A percentile compares a stretch with the other conserved stretches of the same genome.
These are phyloP conservation scores for Aspergillus sp. DNA, from an alignment of 2,329 filamentous ascomycete species.

Conservation along the genomic window DNA sequence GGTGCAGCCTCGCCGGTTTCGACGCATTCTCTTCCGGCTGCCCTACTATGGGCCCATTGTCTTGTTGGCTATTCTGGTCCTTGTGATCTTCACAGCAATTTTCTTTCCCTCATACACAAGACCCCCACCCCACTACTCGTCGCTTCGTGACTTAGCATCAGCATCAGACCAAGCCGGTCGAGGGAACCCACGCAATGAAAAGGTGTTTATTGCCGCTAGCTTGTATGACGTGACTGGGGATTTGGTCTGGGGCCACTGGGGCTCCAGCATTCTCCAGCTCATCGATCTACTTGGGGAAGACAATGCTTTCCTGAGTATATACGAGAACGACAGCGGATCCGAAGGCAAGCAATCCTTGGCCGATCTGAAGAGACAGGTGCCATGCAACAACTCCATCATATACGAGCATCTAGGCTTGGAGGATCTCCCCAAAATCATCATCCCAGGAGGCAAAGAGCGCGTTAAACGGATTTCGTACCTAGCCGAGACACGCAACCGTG, in stretches of 20 bases:
- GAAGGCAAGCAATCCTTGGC: slow-evolving; percentile 56
- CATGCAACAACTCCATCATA: slow-evolving; percentile 56
- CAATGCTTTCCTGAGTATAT: slow-evolving; percentile 71
- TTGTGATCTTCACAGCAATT: slow-evolving; percentile 43
- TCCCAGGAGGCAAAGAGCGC: slow-evolving; percentile 63
- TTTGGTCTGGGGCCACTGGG: slow-evolving; percentile 65
- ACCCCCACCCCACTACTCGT: slow-evolving; percentile 53
- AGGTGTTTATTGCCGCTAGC: slow-evolving; percentile 72
- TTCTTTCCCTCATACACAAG: slow-evolving; percentile 58
- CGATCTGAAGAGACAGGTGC: slow-evolving; percentile 51
- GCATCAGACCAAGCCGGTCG: slow-evolving; percentile 37
- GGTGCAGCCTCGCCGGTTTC: neutral
- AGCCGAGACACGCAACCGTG: slow-evolving; percentile 70
- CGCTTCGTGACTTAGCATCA: slow-evolving; percentile 29
- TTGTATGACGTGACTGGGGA: slow-evolving; percentile 64
- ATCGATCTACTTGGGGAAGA: slow-evolving; percentile 65
- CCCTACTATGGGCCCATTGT: neutral
- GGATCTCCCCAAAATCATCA: slow-evolving; percentile 57
- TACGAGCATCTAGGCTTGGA: slow-evolving; percentile 59
- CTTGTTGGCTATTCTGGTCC: neutral
- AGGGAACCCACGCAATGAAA: slow-evolving; percentile 59
- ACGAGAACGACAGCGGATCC: slow-evolving; percentile 68
- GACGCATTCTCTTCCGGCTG: neutral
- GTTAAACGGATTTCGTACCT: slow-evolving; percentile 72
- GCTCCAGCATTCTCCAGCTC: slow-evolving; percentile 58